phyloP scores from a whole-genome alignment of 1,139 yeast species.

The Debaryomyces sp. region DNA sequence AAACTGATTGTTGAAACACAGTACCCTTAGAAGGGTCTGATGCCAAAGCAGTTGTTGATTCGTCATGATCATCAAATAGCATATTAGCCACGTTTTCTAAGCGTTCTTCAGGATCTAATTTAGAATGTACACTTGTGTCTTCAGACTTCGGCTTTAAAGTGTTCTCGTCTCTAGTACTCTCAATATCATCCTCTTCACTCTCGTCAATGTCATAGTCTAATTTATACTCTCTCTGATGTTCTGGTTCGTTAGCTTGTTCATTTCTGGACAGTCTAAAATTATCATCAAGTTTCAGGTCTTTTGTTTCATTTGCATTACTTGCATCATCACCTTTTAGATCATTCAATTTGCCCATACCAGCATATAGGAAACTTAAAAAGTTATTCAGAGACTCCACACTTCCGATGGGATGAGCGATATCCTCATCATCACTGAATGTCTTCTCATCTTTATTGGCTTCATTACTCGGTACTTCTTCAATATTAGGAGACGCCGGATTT shows the following conservation, averaged over 20 bases:
- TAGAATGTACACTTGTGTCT: neutral
- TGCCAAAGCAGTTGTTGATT: neutral
- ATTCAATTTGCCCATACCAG: slow-evolving; percentile 36
- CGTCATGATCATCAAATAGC: neutral
- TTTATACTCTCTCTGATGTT: neutral
- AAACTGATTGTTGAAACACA: slow-evolving; percentile 38
- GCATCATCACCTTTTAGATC: neutral
- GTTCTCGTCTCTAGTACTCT: neutral
- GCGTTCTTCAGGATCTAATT: neutral
- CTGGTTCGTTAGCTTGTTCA: neutral
- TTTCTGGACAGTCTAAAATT: neutral
- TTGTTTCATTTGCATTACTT: neutral
- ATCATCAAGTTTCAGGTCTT: neutral
- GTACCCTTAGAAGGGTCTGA: slow-evolving; percentile 14
- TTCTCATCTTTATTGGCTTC: neutral
- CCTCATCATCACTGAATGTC: slow-evolving; percentile 20
- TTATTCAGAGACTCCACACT: slow-evolving; percentile 22
- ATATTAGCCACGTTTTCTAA: neutral
- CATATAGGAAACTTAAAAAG: slow-evolving; percentile 51
- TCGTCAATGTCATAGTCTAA: slow-evolving; percentile 4
- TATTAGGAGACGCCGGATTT: slow-evolving; percentile 3
- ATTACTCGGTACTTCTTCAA: neutral
- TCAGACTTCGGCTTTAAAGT: neutral
- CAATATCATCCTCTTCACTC: slow-evolving; percentile 2
- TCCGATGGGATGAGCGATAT: slow-evolving; percentile 23